phyloP scores from a whole-genome alignment of 1,284 basidiomycete genomes.

The Trametes pubescens region DNA sequence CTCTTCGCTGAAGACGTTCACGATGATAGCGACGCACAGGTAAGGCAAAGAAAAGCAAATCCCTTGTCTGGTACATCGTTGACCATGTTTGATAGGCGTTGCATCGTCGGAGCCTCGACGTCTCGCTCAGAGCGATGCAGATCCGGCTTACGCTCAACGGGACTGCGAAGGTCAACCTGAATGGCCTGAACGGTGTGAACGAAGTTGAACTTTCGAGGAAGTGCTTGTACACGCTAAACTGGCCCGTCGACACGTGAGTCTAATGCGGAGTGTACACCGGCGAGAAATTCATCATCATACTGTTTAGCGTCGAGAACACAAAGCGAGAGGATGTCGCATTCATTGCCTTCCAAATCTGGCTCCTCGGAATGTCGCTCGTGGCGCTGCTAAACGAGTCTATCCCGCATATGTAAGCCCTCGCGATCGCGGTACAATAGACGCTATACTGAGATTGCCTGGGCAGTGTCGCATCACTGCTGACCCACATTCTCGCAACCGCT shows the following conservation, averaged over 20 bases:
- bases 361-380: conserved; percentile 80
- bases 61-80: not conserved
- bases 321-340: conserved; percentile 82
- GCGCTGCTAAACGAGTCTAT: conserved; percentile 84
- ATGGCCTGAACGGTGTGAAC: conserved; percentile 50
- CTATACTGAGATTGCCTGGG: not conserved
- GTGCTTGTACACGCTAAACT: conserved; percentile 69
- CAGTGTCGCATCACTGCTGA: conserved; percentile 70
- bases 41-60: not conserved
- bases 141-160: conserved; percentile 42
- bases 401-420: conserved; percentile 67
- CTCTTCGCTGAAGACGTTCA: conserved; percentile 2
- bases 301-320: conserved; percentile 68
- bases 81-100: not conserved
- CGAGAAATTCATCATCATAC: not conserved
- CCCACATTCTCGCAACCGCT: conserved; percentile 72
- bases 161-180: conserved; percentile 47
- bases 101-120: not conserved
- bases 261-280: not conserved
- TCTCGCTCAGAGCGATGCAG: conserved; percentile 7
- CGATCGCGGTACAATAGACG: not conserved
- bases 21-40: conserved; percentile 3
- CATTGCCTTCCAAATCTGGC: conserved; percentile 82
- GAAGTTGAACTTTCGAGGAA: conserved; percentile 50
- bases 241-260: conserved; percentile 69